Base-by-base conservation (phyloP, 352 stramenopile genomes). In the Pythium dissimile region DNA sequence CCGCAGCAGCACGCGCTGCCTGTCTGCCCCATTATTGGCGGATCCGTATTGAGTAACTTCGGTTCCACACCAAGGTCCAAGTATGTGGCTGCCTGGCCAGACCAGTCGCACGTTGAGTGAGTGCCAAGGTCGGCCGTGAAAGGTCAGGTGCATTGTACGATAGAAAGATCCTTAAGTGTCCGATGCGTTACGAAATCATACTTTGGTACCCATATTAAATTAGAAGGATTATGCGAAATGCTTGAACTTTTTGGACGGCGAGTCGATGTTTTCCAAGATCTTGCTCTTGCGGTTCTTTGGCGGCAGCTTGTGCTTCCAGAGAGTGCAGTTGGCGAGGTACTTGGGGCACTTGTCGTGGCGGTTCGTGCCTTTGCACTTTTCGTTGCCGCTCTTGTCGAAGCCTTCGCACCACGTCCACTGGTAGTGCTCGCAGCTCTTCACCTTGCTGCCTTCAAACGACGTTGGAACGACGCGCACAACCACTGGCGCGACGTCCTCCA, bases 401-500 rank as follows among this genome's bases (percentile, higher is more conserved):
- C 83, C 83, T 69, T 93, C 83, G 61, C 83, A 93, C 83, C 83
- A 93, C 1, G 80, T 93, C 83, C 83, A 93, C 55, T 91, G 83
- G 52, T 91, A 93, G 56, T 93, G 83, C 47, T 93, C 83, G 35
- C 83, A 93, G 42, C 77, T 89, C 58, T 87, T 86, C 50, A 93
- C 81, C 62, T 93, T 93, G 57, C 64, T 61, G 32, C 83, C 83
- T 82, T 93, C 83, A 50, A 79, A 91, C 5, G 51, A 50, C 0
- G 71, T 78, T 0, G 83, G 83, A 10, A 93, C 83, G 15, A 91
- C 83, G 10, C 83, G 80, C 27, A 93, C 83, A 18, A 93, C 67
- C 31, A 93, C 83, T 0, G 83, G 83, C 24, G 79, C 73, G 4
- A 91, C 77, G 54, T 93, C 81, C 38, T 91, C 80, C 79, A 89